Evolutionary conservation across 1,139 yeast genomes (phyloP).

Genomic region (Yamadazyma friedrichii): DNA sequence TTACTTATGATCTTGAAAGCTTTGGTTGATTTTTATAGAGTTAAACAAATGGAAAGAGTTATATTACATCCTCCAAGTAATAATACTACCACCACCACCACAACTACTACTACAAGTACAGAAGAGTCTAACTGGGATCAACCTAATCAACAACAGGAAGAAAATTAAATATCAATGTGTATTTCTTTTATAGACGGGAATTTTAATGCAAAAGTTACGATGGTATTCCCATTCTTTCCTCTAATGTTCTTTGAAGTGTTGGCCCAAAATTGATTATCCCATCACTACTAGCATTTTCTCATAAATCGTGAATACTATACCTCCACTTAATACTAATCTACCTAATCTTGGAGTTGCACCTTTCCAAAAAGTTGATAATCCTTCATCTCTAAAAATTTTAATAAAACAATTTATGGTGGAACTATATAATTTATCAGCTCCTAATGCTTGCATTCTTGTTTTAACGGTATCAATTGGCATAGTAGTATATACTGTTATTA

Average conservation of each 20-base stretch:
- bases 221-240: not conserved
- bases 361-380: constrained; percentile 92
- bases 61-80: constrained; percentile 47
- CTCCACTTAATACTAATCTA: constrained; percentile 87
- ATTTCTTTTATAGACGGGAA: not conserved
- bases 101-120: not conserved
- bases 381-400: constrained; percentile 81
- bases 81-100: constrained; percentile 4
- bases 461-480: constrained; percentile 98
- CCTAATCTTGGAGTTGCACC: constrained; percentile 98
- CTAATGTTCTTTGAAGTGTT: not conserved
- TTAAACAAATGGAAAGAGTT: constrained; percentile 70
- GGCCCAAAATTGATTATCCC: constrained; percentile 12
- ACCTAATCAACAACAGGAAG: constrained; percentile 1
- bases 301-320: constrained; percentile 91
- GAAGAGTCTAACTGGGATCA: constrained; percentile 4
- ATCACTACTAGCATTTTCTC: constrained; percentile 77
- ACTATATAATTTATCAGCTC: constrained; percentile 66
- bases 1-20: constrained; percentile 64
- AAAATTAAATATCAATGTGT: not conserved
- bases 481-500: constrained; percentile 90
- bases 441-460: constrained; percentile 95
- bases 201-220: constrained; percentile 4
- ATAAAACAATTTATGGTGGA: constrained; percentile 82
- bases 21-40: constrained; percentile 66